Base-by-base conservation (phyloP, 805 yeast genomes). In the Candida easanensis region DNA sequence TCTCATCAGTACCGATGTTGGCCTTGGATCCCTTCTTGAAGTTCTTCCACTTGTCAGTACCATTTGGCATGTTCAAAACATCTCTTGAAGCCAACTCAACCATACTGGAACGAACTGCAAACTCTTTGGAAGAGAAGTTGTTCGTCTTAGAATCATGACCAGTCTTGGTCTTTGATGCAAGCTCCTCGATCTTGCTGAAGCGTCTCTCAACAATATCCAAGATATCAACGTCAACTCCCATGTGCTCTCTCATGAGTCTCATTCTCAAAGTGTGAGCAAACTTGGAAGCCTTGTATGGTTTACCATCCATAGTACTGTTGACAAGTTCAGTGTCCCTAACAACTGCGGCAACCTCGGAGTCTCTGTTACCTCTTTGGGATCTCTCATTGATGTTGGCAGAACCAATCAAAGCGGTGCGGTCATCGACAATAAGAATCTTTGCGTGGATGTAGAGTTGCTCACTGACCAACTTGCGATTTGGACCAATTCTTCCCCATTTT, bases 371-470 rank as follows among this genome's bases (percentile, higher is more conserved):
- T 54, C 93, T 73, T 88, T 90, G 90, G 0, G 98, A 91, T 56
- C 99, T 76, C 62, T 93, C 99, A 59, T 93, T 93, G 48, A 93
- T 88, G 58, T 93, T 93, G 0, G 99, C 99, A 57, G 97, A 88
- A 2, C 99, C 99, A 57, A 93, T 90, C 34, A 93, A 84, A 4
- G 96, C 97, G 36, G 83, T 78, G 38, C 96, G 74, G 58, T 93
- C 99, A 66, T 93, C 99, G 10, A 84, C 97, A 54, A 93, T 75
- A 80, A 93, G 75, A 8, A 84, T 77, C 61, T 93, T 93, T 1
- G 96, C 96, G 63, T 93, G 99, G 27, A 93, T 84, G 59, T 93
- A 93, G 34, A 93, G 72, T 59, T 90, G 97, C 56, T 93, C 99
- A 2, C 96, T 88, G 2, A 84, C 88, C 35, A 93, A 60, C 19